A percentile compares a stretch with the other conserved stretches of the same genome.
phyloP scores from a whole-genome alignment of 2,329 filamentous ascomycete genomes.

The Acarospora socialis region DNA sequence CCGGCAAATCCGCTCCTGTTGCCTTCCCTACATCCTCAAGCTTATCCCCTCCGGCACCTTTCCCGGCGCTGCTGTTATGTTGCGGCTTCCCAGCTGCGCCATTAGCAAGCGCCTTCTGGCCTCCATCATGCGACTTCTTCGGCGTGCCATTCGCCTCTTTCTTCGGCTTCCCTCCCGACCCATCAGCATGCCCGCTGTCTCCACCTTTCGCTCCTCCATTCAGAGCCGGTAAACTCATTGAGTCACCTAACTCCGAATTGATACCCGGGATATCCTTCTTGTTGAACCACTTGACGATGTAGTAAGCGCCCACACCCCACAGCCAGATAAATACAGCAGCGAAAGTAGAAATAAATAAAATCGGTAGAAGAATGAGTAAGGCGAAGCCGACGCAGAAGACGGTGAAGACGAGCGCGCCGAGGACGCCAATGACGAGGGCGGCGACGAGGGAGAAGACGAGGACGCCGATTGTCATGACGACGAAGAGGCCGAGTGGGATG shows the following conservation, averaged over 20 bases:
- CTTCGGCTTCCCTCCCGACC: conserved; percentile 1
- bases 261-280: conserved; percentile 15
- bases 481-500: conserved; percentile 54
- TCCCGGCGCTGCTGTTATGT: conserved; percentile 4
- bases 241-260: conserved; percentile 2
- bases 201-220: conserved; percentile 5
- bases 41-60: conserved; percentile 5
- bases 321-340: conserved; percentile 51
- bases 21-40: conserved; percentile 6
- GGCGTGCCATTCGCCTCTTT: conserved; percentile 2
- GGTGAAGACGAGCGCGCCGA: conserved; percentile 44
- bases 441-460: conserved; percentile 47
- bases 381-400: conserved; percentile 55
- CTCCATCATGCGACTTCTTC: conserved; percentile 2
- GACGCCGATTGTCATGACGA: conserved; percentile 48
- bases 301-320: conserved; percentile 48
- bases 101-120: not conserved
- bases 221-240: too few species aligned
- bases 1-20: conserved; percentile 7
- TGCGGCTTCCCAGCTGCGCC: conserved; percentile 5
- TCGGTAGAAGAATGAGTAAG: conserved; percentile 52
- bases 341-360: conserved; percentile 50
- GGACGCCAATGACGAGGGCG: conserved; percentile 39
- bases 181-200: not conserved
- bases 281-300: conserved; percentile 16